Evolutionary conservation across 306 rosid genomes (phyloP), one percentile per base, ranked within the genome.

Genomic region (Pyrus communis): DNA sequence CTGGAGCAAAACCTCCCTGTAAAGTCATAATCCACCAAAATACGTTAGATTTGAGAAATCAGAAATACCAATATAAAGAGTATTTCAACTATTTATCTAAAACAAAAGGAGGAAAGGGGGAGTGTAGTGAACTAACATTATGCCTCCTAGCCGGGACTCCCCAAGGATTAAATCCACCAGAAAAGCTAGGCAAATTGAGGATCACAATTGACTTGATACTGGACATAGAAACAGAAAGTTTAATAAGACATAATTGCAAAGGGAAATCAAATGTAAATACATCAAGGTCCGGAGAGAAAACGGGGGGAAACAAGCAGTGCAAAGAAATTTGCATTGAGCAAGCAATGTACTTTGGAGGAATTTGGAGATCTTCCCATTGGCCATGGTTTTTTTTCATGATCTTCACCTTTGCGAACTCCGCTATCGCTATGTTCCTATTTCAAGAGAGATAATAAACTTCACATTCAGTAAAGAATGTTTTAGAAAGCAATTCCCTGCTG

Each of bases 141-240:
- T 45, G 73, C 42, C 82, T 92, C 81, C 42, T 85, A 82, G 71
- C 81, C 2, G 99, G 99, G 58, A 87, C 87, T 43, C 99, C 99
- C 99, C 99, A 95, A 58, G 99, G 97, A 80, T 89, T 89, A 35
- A 92, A 75, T 82, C 99, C 99, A 64, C 99, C 97, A 77, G 99
- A 95, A 88, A 95, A 95, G 87, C 99, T 95, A 69, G 97, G 99
- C 87, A 95, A 85, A 88, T 95, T 92, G 70, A 95, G 96, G 85
- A 97, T 92, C 69, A 95, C 75, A 74, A 95, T 88, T 74, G 99
- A 92, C 89, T 95, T 80, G 74, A 92, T 95, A 84, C 99, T 95
- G 96, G 45, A 71, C 43, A 74, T 54, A 75, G 73, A 75, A 67
- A 79, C 43, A 28, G 25, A 19, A 10, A 17, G 65, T 64, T 87